Evolutionary conservation across 164 flowering plant species (phyloP).

Genomic region (Macadamia tetraphylla): DNA sequence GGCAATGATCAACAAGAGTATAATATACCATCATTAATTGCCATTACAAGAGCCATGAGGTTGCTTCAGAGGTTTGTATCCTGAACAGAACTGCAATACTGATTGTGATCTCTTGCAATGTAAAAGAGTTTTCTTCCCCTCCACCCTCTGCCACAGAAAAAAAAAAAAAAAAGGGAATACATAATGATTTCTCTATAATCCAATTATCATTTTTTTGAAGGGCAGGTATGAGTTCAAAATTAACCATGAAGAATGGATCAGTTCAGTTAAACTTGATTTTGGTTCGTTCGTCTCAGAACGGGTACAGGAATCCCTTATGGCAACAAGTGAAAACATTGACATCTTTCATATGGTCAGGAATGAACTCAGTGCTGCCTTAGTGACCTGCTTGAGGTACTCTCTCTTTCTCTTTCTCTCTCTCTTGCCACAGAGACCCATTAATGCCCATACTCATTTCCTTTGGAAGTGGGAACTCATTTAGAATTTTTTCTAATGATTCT

Average conservation of each 20-base stretch:
- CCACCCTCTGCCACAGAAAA: too few relatives aligned
- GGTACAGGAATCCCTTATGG: slow-evolving; percentile 60
- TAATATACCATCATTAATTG: slow-evolving; percentile 35
- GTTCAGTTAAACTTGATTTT: slow-evolving; percentile 52
- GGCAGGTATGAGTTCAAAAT: slow-evolving; percentile 80
- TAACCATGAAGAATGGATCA: slow-evolving; percentile 87
- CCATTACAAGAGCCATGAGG: slow-evolving; percentile 54
- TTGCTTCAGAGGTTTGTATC: slow-evolving; percentile 52
- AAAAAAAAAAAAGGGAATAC: too few relatives aligned
- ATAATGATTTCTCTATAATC: neutral
- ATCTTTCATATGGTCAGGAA: slow-evolving; percentile 36
- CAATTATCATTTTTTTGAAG: slow-evolving; percentile 17
- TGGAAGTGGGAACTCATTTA: too few relatives aligned
- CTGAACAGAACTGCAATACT: neutral
- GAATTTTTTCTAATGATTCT: too few relatives aligned
- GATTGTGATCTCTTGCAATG: neutral
- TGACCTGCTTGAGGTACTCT: slow-evolving; percentile 57
- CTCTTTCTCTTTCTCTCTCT: slow-evolving; percentile 6
- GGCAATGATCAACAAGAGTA: slow-evolving; percentile 44
- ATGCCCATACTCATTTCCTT: neutral
- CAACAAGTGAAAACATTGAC: slow-evolving; percentile 49
- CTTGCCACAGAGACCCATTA: neutral
- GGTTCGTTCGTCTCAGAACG: slow-evolving; percentile 75
- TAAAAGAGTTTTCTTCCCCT: neutral
- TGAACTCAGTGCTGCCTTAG: slow-evolving; percentile 58